Conservation (phyloP, 257 asterid genomes). For the Scutellaria baicalensis region DNA sequence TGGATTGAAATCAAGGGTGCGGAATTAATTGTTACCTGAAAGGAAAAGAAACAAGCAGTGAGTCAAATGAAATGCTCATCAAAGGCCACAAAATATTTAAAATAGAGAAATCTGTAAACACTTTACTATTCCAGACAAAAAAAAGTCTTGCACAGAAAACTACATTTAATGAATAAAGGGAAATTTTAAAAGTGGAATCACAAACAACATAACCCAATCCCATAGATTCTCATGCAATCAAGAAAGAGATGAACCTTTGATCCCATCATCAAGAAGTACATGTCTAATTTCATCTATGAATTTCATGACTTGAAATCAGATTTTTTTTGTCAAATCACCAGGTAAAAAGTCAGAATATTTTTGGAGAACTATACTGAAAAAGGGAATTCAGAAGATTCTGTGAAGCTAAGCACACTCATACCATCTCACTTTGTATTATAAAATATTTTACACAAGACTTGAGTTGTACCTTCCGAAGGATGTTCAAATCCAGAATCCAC, state of each 20-base stretch:
- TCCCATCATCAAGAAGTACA: not conserved
- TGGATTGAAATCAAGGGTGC: constrained; percentile 19
- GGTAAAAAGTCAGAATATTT: not conserved
- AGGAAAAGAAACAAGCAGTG: not conserved
- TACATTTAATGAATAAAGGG: not conserved
- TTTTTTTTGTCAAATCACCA: not conserved
- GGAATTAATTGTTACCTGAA: constrained; percentile 25
- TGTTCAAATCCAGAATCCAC: constrained; percentile 41
- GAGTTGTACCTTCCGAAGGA: constrained; percentile 35
- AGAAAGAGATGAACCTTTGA: not conserved
- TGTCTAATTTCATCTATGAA: not conserved
- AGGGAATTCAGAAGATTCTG: not conserved
- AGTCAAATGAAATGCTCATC: not conserved
- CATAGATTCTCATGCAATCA: not conserved
- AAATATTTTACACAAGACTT: not conserved
- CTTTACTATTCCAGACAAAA: not conserved
- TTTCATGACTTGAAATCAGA: not conserved
- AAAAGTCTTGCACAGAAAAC: not conserved
- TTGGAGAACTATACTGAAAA: not conserved
- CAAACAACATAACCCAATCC: not conserved
- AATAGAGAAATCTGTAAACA: not conserved
- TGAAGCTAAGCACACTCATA: not conserved
- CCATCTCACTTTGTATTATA: not conserved
- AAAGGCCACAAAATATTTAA: not conserved
- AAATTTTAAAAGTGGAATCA: not conserved